Base-by-base conservation (phyloP, 176 grass and related monocot genomes). In the Cenchrus fungigraminus region DNA sequence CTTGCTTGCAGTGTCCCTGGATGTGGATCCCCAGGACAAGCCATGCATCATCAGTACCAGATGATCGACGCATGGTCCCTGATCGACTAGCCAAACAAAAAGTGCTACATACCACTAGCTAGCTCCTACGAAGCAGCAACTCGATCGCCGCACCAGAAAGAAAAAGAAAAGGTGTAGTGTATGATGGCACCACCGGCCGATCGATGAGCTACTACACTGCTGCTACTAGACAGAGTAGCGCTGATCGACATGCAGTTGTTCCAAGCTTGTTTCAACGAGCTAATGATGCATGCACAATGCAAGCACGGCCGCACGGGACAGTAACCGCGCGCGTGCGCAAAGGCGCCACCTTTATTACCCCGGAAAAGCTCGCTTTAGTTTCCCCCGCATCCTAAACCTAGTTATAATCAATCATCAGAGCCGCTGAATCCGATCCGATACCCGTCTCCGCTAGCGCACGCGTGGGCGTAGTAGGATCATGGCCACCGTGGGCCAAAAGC, bases 261-360 rank as follows among this genome's bases (percentile, higher is more conserved):
- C 2, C 46, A 52, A 11, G 29, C 12, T 32, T 8, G 45, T 46
- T 90, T 87, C 88, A 87, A 83, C 79, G 79, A 68, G 74, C 6
- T 40, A 9, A 90, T 90, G 72, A 89, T 86, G 71, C 2, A 32
- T 40, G 54, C 54, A 25, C 22, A 25, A 25, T 25, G 40, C 37
- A 40, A 40, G 37, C 37, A 40, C 37, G 37, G 31, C 19, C 22
- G 22, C 40, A 4, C 0, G 16, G 52, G 31, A 44, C 32, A 71
- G 76, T 44, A 37, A 64, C 55, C 51, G 50, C 71, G 83, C 88
- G 88, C 84, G 84, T 87, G 88, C 79, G 68, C 74, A 59, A 90
- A 90, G 86, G 84, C 74, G 2, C 0, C 1, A 1, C 12, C 79
- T 86, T 90, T 90, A 78, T 31, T 16, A 15, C 67, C 79, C 45